phyloP scores from a whole-genome alignment of 176 grass and related monocot species.

The Carex cristatella region DNA sequence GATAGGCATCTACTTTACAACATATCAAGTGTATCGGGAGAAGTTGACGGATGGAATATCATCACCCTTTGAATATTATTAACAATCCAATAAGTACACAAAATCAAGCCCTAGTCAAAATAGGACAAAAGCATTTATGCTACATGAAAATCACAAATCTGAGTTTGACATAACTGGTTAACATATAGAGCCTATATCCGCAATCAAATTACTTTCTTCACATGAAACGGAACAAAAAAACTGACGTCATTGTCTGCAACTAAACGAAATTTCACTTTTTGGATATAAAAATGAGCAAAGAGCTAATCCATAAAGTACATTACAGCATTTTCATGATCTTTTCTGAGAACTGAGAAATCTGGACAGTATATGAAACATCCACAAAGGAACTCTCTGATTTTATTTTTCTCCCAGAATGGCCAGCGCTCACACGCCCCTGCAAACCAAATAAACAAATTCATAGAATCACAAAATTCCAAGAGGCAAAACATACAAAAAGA shows the following conservation, averaged over 20 bases:
- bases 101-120: background rate
- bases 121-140: background rate
- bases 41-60: background rate
- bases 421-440: conserved; percentile 14
- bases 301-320: background rate
- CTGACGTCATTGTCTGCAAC: background rate
- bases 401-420: background rate
- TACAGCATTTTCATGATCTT: background rate
- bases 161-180: background rate
- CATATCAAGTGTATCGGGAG: background rate
- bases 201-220: background rate
- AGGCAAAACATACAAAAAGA: background rate
- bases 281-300: background rate
- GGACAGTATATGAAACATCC: background rate
- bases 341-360: background rate
- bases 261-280: background rate
- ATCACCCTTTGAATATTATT: background rate
- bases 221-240: background rate
- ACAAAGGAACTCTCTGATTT: background rate
- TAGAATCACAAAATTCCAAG: background rate
- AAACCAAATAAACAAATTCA: background rate
- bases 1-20: too few species aligned
- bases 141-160: background rate
- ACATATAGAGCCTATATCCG: background rate
- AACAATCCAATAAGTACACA: background rate